These are phyloP conservation scores for Ophiostoma perfectum DNA, from an alignment of 2,329 filamentous ascomycete species.

Conservation along the genomic window DNA sequence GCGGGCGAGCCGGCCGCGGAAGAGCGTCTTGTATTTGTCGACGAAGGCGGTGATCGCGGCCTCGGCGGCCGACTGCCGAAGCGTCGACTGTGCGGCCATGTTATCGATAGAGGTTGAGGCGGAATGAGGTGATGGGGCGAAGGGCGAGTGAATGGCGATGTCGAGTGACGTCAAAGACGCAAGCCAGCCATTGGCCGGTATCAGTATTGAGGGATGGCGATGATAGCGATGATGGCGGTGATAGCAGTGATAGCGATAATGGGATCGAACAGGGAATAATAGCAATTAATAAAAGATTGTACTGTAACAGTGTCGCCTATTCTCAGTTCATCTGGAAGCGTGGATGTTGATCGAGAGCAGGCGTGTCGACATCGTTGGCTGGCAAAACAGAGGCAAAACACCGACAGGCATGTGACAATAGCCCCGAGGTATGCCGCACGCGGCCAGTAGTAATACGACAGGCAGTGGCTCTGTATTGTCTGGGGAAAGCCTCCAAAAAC, in stretches of 20 bases:
- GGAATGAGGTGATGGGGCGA: background rate
- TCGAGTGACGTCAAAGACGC: conserved; percentile 2
- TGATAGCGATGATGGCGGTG: background rate
- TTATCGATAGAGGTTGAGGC: background rate
- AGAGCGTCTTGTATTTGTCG: conserved; percentile 51
- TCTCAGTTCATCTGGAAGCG: background rate
- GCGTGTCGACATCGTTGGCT: background rate
- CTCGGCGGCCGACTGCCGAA: conserved; percentile 60
- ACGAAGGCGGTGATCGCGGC: conserved; percentile 62
- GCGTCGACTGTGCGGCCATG: conserved; percentile 86
- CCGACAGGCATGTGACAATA: conserved; percentile 17
- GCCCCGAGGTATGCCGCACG: conserved; percentile 15
- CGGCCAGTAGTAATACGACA: background rate
- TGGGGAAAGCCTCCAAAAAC: conserved; percentile 9
- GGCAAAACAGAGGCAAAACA: conserved; percentile 3
- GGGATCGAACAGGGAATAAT: background rate
- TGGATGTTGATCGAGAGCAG: background rate
- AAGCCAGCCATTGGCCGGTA: conserved; percentile 5
- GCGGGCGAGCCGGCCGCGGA: conserved; percentile 51
- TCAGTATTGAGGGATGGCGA: background rate
- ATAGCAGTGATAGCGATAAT: background rate
- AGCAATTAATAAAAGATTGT: background rate
- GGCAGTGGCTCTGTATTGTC: background rate
- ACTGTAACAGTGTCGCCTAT: background rate
- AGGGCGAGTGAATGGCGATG: too few relatives aligned